Evolutionary conservation across 805 yeast species (phyloP), one percentile per base, ranked within the genome.

Genomic region (Starmerella ratchasimensis): DNA sequence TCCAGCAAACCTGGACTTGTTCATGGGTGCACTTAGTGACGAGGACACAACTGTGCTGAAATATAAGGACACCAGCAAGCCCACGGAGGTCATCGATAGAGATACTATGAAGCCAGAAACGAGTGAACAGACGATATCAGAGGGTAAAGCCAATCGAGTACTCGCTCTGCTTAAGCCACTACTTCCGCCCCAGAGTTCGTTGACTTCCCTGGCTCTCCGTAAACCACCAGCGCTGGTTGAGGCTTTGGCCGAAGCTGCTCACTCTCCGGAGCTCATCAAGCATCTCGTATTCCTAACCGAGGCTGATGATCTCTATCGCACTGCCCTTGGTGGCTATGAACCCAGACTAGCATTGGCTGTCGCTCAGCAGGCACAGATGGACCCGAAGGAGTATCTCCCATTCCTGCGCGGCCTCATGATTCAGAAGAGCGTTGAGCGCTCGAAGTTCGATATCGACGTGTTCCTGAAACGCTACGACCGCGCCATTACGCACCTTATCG

Each of bases 281-380:
- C 96, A 90, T 53, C 61, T 90, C 39, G 82, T 94, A 51, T 88
- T 88, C 66, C 62, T 90, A 41, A 83, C 80, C 52, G 99, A 88
- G 58, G 93, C 84, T 26, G 83, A 83, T 53, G 63, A 71, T 43
- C 66, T 90, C 16, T 90, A 88, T 59, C 68, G 75, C 33, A 74
- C 76, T 15, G 80, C 96, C 0, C 67, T 90, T 41, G 79, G 93
- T 2, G 62, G 80, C 16, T 90, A 90, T 52, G 79, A 90, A 54
- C 75, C 90, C 29, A 75, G 76, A 39, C 63, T 88, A 50, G 72
- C 97, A 0, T 66, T 90, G 40, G 67, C 70, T 10, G 76, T 90
- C 42, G 98, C 98, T 0, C 97, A 93, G 56, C 90, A 84, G 53
- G 84, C 96, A 0, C 97, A 88, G 58, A 86, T 79, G 67, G 99